A percentile compares a stretch with the other conserved stretches of the same genome.
Evolutionary conservation across 2,329 filamentous ascomycete genomes (phyloP).

Genomic region (Camptophora hylomeconis): DNA sequence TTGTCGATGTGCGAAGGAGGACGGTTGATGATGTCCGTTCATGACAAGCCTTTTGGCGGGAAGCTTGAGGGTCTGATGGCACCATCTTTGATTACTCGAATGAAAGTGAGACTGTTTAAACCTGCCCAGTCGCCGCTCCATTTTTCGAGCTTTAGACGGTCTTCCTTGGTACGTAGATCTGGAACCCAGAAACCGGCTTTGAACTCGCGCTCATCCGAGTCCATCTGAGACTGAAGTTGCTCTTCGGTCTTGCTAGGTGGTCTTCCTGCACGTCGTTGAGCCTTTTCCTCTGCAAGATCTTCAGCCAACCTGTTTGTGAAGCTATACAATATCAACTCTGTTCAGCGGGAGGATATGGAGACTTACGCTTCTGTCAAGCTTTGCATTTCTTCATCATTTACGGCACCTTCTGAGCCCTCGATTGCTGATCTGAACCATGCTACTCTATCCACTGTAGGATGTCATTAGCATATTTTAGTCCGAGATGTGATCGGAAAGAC

Average conservation of each 20-base stretch:
- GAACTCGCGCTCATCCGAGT: conserved; percentile 64
- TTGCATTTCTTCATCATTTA: conserved; percentile 26
- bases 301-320: conserved; percentile 25
- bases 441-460: conserved; percentile 47
- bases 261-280: conserved; percentile 67
- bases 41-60: conserved; percentile 52
- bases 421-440: conserved; percentile 59
- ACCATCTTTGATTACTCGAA: conserved; percentile 57
- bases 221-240: conserved; percentile 57
- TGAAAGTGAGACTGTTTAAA: conserved; percentile 62
- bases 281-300: conserved; percentile 32
- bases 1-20: no score
- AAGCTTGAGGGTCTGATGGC: conserved; percentile 58
- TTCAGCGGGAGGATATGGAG: conserved; percentile 6
- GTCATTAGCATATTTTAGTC: conserved; percentile 3
- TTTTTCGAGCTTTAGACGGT: conserved; percentile 49
- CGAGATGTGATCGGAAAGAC: conserved; percentile 16
- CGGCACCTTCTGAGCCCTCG: conserved; percentile 19
- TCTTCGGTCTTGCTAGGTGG: conserved; percentile 68
- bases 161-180: conserved; percentile 57
- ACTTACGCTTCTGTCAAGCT: conserved; percentile 46
- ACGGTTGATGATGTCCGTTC: no score
- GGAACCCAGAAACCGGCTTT: conserved; percentile 70
- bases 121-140: conserved; percentile 83
- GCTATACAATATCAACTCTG: no score